Percentiles rank a stretch among this genome's conserved stretches.
These are phyloP conservation scores for Pelargonium australe DNA, from an alignment of 441 rosid genomes.

Conservation along the genomic window DNA sequence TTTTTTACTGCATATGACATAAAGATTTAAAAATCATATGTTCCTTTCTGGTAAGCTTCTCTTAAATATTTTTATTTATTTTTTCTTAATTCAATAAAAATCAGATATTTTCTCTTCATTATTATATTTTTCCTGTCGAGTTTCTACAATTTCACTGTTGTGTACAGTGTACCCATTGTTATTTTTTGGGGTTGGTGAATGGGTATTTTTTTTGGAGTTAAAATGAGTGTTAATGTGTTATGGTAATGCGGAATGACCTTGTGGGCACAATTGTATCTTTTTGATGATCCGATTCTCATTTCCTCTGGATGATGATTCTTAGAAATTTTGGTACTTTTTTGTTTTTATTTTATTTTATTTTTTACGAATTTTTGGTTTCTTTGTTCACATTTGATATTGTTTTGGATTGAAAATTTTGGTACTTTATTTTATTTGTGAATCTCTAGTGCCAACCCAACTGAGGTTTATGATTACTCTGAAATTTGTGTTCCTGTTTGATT, in stretches of 20 bases:
- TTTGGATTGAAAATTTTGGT: background rate
- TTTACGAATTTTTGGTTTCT: background rate
- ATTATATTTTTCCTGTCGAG: background rate
- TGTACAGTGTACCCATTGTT: background rate
- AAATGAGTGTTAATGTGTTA: no score
- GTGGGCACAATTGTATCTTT: background rate
- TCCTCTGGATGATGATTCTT: background rate
- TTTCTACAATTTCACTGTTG: background rate
- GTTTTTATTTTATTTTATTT: no score
- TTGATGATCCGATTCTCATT: background rate
- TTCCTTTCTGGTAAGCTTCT: conserved; percentile 9
- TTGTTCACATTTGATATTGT: conserved; percentile 5
- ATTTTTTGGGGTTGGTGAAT: background rate
- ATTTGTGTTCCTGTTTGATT: background rate
- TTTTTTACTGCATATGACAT: background rate
- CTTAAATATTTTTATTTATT: background rate
- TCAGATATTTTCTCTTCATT: background rate
- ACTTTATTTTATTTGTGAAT: background rate
- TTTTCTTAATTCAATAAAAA: background rate
- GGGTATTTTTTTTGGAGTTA: background rate
- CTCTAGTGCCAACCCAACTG: background rate
- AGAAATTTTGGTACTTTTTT: background rate
- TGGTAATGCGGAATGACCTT: background rate
- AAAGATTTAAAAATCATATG: background rate
- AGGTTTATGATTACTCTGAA: background rate